These are phyloP conservation scores for Scalesia atractyloides DNA, from an alignment of 129 eudicot species.

Conservation along the genomic window DNA sequence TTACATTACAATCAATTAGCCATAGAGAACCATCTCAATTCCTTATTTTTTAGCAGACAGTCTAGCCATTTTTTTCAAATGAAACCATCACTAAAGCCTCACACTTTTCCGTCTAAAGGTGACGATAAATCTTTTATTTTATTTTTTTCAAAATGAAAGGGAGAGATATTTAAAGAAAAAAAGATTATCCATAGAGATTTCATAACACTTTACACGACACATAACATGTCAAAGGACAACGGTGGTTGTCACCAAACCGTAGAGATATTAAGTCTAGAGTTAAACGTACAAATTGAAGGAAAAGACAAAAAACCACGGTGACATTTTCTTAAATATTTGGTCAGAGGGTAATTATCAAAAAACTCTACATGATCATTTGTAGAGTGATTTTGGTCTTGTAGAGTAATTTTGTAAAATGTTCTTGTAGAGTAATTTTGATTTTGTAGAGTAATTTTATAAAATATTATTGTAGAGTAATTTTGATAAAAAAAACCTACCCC, in stretches of 20 bases:
- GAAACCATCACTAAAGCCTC: slow-evolving; percentile 18
- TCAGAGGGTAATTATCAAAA: too few species aligned
- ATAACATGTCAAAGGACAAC: slow-evolving; percentile 27
- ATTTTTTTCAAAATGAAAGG: slow-evolving; percentile 6
- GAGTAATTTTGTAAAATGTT: too few species aligned
- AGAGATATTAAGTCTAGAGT: too few species aligned
- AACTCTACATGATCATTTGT: too few species aligned
- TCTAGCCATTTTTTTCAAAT: slow-evolving; percentile 11
- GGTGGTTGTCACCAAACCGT: slow-evolving; percentile 21
- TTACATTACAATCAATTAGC: background rate
- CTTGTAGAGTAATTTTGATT: too few species aligned
- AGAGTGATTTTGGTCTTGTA: too few species aligned
- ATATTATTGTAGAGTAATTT: too few species aligned
- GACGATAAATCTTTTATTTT: slow-evolving; percentile 32
- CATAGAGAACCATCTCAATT: background rate
- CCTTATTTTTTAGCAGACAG: slow-evolving; percentile 3
- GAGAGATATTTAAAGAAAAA: slow-evolving; percentile 25
- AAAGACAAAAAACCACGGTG: too few species aligned
- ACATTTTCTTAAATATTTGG: too few species aligned
- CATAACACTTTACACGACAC: slow-evolving; percentile 35
- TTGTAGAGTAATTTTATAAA: too few species aligned
- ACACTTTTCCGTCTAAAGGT: slow-evolving; percentile 23
- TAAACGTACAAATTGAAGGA: too few species aligned
- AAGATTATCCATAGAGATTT: slow-evolving; percentile 33
- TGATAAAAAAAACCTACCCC: too few species aligned